Evolutionary conservation across 495 filamentous ascomycete genomes (phyloP), one percentile per base, ranked within the genome.

Genomic region (Massariosphaeria phaeospora): DNA sequence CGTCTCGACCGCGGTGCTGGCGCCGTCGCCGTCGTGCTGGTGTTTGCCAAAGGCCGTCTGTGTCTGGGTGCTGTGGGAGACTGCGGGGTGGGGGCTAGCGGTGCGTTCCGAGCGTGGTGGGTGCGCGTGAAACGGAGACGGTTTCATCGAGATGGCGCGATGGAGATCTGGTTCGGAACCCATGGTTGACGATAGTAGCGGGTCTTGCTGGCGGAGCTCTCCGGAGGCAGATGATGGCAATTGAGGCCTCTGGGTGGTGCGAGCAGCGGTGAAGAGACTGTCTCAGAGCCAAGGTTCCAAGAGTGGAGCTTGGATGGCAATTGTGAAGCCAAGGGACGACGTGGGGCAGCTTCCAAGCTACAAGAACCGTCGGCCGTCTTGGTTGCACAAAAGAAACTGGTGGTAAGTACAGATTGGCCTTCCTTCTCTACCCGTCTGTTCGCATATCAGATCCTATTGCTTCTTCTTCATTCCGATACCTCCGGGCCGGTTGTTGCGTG

Each of bases 1-100:
- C 17, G 66, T 31, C 48, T 75, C 67, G 48, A 70, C 64, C 10
- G 74, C 67, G 1, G 76, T 77, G 50, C 67, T 77, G 25, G 76
- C 47, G n/a, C 41, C 52, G 56, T 47, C 27, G n/a, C n/a, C n/a
- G n/a, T n/a, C n/a, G n/a, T n/a, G n/a, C 21, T 53, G 36, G n/a
- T 36, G 23, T 35, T 18, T 43, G 25, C 15, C 26, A 18, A 42
- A 7, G 42, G 21, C 15, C 9, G 46, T 11, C 1, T 24, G 31
- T n/a, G n/a, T n/a, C n/a, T n/a, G n/a, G n/a, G n/a, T n/a, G n/a
- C n/a, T n/a, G 7, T 43, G 30, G 38, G 54, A 48, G 23, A 43
- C 25, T 31, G 47, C 35, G 31, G 55, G 60, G 49, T 46, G 48
- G 10, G 53, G 61, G 56, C 58, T 67, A 51, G 23, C 3, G 10